A percentile compares a stretch with the other conserved stretches of the same genome.
phyloP scores from a whole-genome alignment of 1,139 yeast species.

The Taiozyma sp. region DNA sequence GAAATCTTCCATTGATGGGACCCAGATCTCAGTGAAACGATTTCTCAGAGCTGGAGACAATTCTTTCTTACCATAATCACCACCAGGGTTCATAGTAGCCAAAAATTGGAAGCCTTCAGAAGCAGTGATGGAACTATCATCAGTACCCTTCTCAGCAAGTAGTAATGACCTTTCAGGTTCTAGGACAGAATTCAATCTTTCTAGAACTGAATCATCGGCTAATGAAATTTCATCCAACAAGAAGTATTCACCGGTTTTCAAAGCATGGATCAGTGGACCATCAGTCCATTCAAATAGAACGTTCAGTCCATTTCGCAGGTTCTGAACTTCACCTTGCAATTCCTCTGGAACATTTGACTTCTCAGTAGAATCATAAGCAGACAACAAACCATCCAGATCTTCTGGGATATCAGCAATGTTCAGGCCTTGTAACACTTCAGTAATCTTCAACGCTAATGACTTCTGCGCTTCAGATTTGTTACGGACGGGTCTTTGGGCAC shows the following conservation, averaged over 20 bases:
- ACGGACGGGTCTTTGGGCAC: constrained; percentile 95
- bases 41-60: constrained; percentile 95
- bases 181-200: constrained; percentile 87
- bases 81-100: constrained; percentile 99
- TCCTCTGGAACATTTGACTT: constrained; percentile 23
- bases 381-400: constrained; percentile 38
- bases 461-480: constrained; percentile 61
- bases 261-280: constrained; percentile 85
- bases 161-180: constrained; percentile 89
- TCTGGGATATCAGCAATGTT: constrained; percentile 8
- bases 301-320: constrained; percentile 38
- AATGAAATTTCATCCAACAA: constrained; percentile 92
- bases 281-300: constrained; percentile 91
- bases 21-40: constrained; percentile 98
- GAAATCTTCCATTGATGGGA: constrained; percentile 93
- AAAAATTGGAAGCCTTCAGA: constrained; percentile 72
- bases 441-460: constrained; percentile 34
- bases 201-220: constrained; percentile 96
- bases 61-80: constrained; percentile 97
- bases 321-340: constrained; percentile 24
- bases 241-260: constrained; percentile 76
- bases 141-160: constrained; percentile 86
- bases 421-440: neutral
- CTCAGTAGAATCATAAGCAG: constrained; percentile 31
- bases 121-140: constrained; percentile 66